Evolutionary conservation across 2,329 filamentous ascomycete genomes (phyloP), one percentile per base, ranked within the genome.

Genomic region (Cyphellophora attinorum): DNA sequence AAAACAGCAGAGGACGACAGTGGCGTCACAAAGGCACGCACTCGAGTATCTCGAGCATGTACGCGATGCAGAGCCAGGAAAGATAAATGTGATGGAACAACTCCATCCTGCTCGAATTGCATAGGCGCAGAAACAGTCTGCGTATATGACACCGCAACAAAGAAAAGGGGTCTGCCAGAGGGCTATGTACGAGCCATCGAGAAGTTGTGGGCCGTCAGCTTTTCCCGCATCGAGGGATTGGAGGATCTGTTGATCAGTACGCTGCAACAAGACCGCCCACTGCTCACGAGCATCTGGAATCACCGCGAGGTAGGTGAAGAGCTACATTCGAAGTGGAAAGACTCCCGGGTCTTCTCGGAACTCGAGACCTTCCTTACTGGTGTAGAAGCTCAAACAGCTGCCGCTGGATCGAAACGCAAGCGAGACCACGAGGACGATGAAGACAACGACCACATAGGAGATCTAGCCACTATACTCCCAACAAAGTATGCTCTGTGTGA

Each of bases 171-270:
- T 12, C 46, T 65, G 11, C 62, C 61, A 2, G 62, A 65, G 42
- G 62, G 62, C 23, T 65, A 65, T 48, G 61, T 65, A 19, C 60
- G 62, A 13, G 60, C 60, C 3, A 36, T 65, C 34, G 62, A 65
- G 45, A 65, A 65, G 43, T 50, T 65, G 19, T 64, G 60, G 59
- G 60, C 61, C 5, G 42, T 65, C 16, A 56, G 60, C 5, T 51
- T 64, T 25, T 59, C 56, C 40, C 64, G 62, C 23, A 58, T 64
- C 31, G 55, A 61, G 19, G 62, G 62, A 4, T 55, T 64, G 23
- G 62, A 65, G 38, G 59, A 61, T 14, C 55, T 51, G 18, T 57
- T 63, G 47, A 45, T 60, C 29, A 46, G 49, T 4, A 48, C 65
- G 37, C 37, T 64, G 27, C n/a, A 48, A 45, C 15, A 59, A 54